A percentile compares a stretch with the other conserved stretches of the same genome.
phyloP scores from a whole-genome alignment of 2,329 filamentous ascomycete genomes.

The Colletotrichum sp. region DNA sequence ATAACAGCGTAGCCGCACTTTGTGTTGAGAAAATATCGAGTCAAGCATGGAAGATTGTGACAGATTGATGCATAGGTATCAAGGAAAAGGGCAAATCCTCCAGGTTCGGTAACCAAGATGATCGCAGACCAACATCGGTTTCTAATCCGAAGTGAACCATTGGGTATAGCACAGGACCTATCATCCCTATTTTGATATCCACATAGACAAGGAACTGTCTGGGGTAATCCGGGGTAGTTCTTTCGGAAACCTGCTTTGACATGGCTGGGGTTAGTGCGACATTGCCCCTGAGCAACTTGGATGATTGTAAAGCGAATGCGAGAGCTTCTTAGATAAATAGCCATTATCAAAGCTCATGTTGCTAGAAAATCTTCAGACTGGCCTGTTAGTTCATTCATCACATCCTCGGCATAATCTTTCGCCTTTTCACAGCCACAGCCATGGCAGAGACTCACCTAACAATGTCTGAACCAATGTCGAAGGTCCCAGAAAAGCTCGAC shows the following conservation, averaged over 20 bases:
- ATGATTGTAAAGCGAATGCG: background rate
- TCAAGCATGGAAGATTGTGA: background rate
- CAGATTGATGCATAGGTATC: background rate
- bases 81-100: background rate
- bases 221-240: background rate
- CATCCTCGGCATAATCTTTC: background rate
- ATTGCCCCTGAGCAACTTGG: background rate
- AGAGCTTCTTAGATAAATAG: background rate
- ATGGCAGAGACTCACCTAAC: background rate
- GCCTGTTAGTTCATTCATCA: background rate
- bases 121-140: background rate
- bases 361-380: background rate
- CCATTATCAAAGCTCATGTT: background rate
- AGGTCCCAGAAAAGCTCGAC: background rate
- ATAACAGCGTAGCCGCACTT: background rate
- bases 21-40: background rate
- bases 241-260: background rate
- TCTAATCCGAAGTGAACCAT: background rate
- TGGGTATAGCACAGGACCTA: background rate
- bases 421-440: background rate
- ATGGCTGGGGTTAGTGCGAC: background rate
- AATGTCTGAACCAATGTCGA: background rate
- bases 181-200: background rate
- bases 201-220: background rate
- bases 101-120: background rate